Base-by-base conservation (phyloP, 495 filamentous ascomycete genomes). In the Aspergillus conjunctus region DNA sequence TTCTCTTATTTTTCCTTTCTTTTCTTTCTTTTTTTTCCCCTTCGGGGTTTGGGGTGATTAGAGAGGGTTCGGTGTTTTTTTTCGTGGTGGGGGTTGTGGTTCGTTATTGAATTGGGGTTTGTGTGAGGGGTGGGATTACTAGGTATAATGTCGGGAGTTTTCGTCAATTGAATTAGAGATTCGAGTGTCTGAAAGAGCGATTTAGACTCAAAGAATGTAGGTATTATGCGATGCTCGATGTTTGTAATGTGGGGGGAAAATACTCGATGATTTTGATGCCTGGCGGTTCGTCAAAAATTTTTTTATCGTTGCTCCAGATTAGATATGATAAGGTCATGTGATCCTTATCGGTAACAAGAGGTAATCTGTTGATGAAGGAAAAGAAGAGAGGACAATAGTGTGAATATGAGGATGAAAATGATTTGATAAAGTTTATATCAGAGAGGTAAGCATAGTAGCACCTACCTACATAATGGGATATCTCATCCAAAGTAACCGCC, bases 321-420 rank as follows among this genome's bases (percentile, higher is more conserved):
- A 67, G 65, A 67, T 67, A 64, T 20, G 65, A 67, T 64, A 67
- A 62, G 26, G 59, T 67, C 65, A 67, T 30, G 61, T 67, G 65
- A 67, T 48, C 17, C 44, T 48, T 48, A 48, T 48, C 44, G 5
- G 18, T 34, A 6, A 41, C 37, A 4, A 1, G 34, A 39, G 15
- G 2, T 39, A n/a, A n/a, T n/a, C n/a, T n/a, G n/a, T 10, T 10
- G 37, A 41, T 4, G 37, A 39, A 39, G 9, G 15, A n/a, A 41
- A n/a, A 10, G 34, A 11, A 3, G 15, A 39, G 15, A 39, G 34
- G 9, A 9, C 3, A 11, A 39, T 4, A 39, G 10, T 2, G 11
- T 41, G 11, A 14, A 4, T n/a, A 14, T n/a, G n/a, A 26, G 26
- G 2, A 26, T 26, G 26, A 26, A 26, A 26, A 26, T 26, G 26